Evolutionary conservation across 164 flowering plant genomes (phyloP), one percentile per base, ranked within the genome.

Genomic region (Paratinospora sagittata): DNA sequence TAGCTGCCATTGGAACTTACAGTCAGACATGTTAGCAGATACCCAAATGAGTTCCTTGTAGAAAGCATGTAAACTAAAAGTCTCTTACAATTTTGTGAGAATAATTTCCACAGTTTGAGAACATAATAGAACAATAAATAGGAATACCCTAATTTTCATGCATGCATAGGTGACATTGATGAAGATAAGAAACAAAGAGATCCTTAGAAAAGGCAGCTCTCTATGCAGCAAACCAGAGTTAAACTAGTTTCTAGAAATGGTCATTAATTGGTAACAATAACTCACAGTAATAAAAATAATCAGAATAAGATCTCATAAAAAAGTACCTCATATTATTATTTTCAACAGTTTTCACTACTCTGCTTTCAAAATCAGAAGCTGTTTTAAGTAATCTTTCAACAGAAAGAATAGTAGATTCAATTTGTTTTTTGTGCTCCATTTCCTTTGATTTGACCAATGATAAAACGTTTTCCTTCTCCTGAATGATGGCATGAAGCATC

Each of bases 271-370:
- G 34, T 30, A 65, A 21, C 14, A 10, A 43, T 10, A 43, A 43
- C 7, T 43, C 34, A 64, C 9, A 9, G n/a, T 6, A 49, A 68
- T 0, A 61, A 68, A 24, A 23, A 16, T 21, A 75, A 65, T 19
- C 52, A 27, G 33, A 11, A 19, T 36, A 43, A 69, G 57, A 66
- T 27, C 6, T 34, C 10, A 57, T 0, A 64, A 69, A 24, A 16
- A 36, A 60, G 55, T 82, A 91, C 98, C 98, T 92, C 24, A 60
- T 33, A 60, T 72, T 81, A 26, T 78, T 86, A 64, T 60, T 75
- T 68, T 68, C 69, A 7, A 88, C 73, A 63, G 74, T 70, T 66
- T 77, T 77, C 33, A 71, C 58, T 9, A 82, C 82, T 79, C 67
- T 72, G 61, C 49, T 11, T 78, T 89, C 90, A 78, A 89, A 85